phyloP scores from a whole-genome alignment of 1,139 yeast genomes.

The Casaregolazyma lundiana region DNA sequence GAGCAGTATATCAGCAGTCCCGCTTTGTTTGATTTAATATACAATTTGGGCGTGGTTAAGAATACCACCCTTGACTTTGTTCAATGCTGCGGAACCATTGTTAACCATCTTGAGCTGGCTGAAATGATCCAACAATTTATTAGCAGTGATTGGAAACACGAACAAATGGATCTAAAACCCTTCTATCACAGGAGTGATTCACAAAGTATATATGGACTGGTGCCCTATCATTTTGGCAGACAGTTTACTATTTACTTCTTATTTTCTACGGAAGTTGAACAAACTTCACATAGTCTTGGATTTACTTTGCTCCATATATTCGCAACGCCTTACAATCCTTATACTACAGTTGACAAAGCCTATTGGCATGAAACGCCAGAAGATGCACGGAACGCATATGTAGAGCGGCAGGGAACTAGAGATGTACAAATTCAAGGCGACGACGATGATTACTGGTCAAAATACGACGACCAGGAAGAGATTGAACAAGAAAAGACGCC shows the following conservation, averaged over 20 bases:
- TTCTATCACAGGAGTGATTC: not conserved
- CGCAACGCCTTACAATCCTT: not conserved
- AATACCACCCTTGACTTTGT: not conserved
- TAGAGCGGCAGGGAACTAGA: not conserved
- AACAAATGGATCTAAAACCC: not conserved
- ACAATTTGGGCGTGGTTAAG: not conserved
- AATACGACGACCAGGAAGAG: conserved; percentile 7
- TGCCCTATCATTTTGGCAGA: not conserved
- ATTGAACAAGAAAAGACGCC: not conserved
- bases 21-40: not conserved
- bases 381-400: not conserved
- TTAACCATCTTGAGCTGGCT: not conserved
- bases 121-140: not conserved
- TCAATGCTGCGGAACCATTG: not conserved
- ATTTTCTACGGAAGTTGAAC: not conserved
- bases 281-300: not conserved
- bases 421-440: not conserved
- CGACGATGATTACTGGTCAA: conserved; percentile 6
- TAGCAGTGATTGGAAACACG: not conserved
- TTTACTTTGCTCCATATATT: not conserved
- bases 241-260: not conserved
- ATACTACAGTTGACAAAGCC: not conserved
- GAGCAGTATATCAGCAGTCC: not conserved
- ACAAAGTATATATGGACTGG: not conserved
- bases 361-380: not conserved